phyloP scores from a whole-genome alignment of 2,329 filamentous ascomycete species.

The Colletotrichum gigasporum region DNA sequence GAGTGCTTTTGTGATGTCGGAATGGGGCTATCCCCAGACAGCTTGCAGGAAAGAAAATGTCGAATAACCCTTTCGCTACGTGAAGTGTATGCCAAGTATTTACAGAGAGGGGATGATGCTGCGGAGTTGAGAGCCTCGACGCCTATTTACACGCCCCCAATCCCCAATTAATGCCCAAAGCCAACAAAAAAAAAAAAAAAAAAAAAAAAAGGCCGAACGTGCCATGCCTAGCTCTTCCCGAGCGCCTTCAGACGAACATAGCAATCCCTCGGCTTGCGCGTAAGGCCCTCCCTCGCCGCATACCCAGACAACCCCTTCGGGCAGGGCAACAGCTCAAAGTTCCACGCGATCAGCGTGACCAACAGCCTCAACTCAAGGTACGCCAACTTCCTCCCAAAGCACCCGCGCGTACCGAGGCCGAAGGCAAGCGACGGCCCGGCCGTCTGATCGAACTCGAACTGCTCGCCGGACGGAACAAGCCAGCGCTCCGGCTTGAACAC shows the following conservation, averaged over 20 bases:
- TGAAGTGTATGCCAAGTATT: too few relatives aligned
- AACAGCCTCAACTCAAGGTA: slow-evolving; percentile 46
- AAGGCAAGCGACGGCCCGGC: slow-evolving; percentile 49
- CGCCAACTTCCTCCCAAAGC: slow-evolving; percentile 49
- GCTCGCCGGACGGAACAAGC: slow-evolving; percentile 35
- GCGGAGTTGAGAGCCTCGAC: too few relatives aligned
- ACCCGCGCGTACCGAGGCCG: slow-evolving; percentile 46
- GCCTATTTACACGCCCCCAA: too few relatives aligned
- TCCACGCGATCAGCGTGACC: slow-evolving; percentile 48
- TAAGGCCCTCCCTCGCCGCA: slow-evolving; percentile 25
- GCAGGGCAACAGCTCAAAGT: slow-evolving; percentile 46
- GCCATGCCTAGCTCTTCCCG: background rate
- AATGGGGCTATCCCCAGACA: too few relatives aligned
- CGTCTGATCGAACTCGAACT: slow-evolving; percentile 40
- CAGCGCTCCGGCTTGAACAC: slow-evolving; percentile 49
- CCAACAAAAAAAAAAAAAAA: too few relatives aligned
- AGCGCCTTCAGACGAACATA: slow-evolving; percentile 20
- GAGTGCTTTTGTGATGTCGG: too few relatives aligned
- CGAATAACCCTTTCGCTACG: too few relatives aligned
- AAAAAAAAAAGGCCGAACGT: too few relatives aligned
- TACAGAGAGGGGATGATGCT: too few relatives aligned
- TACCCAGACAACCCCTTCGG: slow-evolving; percentile 33
- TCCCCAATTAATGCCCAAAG: too few relatives aligned
- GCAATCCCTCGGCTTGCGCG: slow-evolving; percentile 28
- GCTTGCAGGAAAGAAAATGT: too few relatives aligned